Evolutionary conservation across 306 rosid genomes (phyloP), one percentile per base, ranked within the genome.

Genomic region (Hippophae rhamnoides): DNA sequence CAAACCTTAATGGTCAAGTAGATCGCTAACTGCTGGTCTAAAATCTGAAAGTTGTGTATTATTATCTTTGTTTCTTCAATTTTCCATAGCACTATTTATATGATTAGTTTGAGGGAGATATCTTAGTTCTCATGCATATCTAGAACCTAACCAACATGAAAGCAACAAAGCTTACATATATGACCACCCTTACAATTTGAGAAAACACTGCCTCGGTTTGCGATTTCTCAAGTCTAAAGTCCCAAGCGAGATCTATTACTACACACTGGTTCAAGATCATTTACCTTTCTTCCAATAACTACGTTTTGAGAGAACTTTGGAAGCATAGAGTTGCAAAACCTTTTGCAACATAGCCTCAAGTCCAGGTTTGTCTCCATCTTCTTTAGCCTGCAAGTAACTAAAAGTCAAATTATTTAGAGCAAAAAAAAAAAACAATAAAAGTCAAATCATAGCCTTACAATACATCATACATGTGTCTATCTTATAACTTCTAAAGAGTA

Each of bases 331-430:
- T 74, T 87, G 98, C 79, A 90, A 78, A 64, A 90, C 96, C 80
- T 90, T 90, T 73, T 79, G 95, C 72, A 90, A 48, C 96, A 90
- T 90, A 62, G 98, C 96, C 89, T 81, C 96, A 45, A 90, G 74
- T 60, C 98, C 98, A 8, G 98, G 98, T 81, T 85, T 90, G 76
- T 90, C 98, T 42, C 81, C 96, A 69, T 90, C 96, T 85, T 76
- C 96, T 72, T 87, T 87, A 53, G 92, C 96, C 96, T 85, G 80
- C 49, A 76, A 70, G 71, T 64, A 52, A 80, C 44, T 41, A 71
- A 58, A 54, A 75, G 56, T 65, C 48, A 65, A 57, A 63, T 57
- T 43, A 18, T 18, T 18, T 0, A 18, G 23, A 18, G 23, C 23
- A 18, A 18, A 18, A 18, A 18, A 18, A 18, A 18, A 18, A 18